phyloP scores from a whole-genome alignment of 495 filamentous ascomycete species.

The Penicillium turbatum region DNA sequence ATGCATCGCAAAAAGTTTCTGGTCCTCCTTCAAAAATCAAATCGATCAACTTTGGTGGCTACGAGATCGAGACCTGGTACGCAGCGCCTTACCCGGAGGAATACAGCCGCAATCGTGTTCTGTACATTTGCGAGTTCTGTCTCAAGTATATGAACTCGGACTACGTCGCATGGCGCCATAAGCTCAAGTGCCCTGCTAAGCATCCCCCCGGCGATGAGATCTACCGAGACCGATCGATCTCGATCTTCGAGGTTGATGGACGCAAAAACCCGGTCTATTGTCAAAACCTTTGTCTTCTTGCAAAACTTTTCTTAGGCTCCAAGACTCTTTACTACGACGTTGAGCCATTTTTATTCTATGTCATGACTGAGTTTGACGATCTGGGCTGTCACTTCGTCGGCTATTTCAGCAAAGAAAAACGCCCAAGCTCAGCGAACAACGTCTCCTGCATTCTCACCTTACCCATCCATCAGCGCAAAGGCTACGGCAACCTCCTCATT shows the following conservation, averaged over 20 bases:
- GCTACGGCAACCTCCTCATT: constrained; percentile 93
- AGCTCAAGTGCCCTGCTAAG: constrained; percentile 94
- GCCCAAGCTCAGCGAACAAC: constrained; percentile 91
- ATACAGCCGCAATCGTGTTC: constrained; percentile 88
- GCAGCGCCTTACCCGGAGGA: constrained; percentile 98
- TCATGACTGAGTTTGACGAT: constrained; percentile 94
- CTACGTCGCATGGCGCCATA: constrained; percentile 95
- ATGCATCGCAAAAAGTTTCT: constrained; percentile 62
- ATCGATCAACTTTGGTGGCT: constrained; percentile 95
- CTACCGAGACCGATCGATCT: constrained; percentile 88
- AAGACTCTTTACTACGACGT: constrained; percentile 99
- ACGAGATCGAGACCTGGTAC: constrained; percentile 99
- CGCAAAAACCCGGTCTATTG: constrained; percentile 96
- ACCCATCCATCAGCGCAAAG: constrained; percentile 93
- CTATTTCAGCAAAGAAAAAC: constrained; percentile 98
- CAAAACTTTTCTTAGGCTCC: constrained; percentile 93
- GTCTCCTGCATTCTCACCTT: constrained; percentile 95
- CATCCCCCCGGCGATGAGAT: constrained; percentile 97
- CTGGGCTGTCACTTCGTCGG: constrained; percentile 95
- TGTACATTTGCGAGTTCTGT: constrained; percentile 99
- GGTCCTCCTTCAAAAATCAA: constrained; percentile 94
- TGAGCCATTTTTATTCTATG: constrained; percentile 96
- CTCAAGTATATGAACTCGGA: constrained; percentile 99
- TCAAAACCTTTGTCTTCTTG: constrained; percentile 92
- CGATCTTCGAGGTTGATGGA: constrained; percentile 95